Percentiles rank a stretch among this genome's conserved stretches.
These are phyloP conservation scores for Chlamydomonas sp. DNA, from an alignment of 139 green algal species.

Conservation along the genomic window DNA sequence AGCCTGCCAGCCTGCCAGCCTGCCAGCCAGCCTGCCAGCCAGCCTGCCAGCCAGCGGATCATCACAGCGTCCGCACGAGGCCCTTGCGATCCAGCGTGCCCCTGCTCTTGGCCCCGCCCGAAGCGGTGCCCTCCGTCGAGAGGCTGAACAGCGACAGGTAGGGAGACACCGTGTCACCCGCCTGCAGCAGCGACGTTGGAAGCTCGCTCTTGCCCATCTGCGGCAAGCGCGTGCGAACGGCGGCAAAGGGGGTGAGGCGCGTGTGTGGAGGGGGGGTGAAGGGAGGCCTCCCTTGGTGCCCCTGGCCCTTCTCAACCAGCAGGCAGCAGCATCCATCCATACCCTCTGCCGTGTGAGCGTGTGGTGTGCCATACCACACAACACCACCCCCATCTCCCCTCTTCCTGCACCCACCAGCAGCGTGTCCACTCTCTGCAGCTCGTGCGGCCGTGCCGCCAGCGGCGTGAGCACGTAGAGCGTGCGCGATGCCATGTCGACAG, in stretches of 20 bases:
- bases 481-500: conserved; percentile 34
- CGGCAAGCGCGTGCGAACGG: conserved; percentile 25
- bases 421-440: conserved; percentile 36
- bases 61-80: conserved; percentile 3
- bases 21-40: no score
- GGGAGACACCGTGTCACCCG: conserved; percentile 13
- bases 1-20: no score
- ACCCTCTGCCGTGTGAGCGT: no score
- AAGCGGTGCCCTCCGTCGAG: conserved; percentile 47
- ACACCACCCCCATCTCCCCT: no score
- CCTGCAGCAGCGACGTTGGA: conserved; percentile 50
- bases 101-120: conserved; percentile 45
- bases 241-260: no score
- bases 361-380: no score
- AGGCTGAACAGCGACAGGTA: conserved; percentile 48
- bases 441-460: conserved; percentile 15
- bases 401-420: conserved; percentile 10
- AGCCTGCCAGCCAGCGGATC: no score
- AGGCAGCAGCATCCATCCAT: no score
- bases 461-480: conserved; percentile 55
- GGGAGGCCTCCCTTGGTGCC: no score
- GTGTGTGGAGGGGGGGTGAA: no score
- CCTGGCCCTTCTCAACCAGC: no score
- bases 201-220: conserved; percentile 62
- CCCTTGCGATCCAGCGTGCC: conserved; percentile 17